phyloP scores from a whole-genome alignment of 768 basidiomycete species.

The Trametes cubensis region DNA sequence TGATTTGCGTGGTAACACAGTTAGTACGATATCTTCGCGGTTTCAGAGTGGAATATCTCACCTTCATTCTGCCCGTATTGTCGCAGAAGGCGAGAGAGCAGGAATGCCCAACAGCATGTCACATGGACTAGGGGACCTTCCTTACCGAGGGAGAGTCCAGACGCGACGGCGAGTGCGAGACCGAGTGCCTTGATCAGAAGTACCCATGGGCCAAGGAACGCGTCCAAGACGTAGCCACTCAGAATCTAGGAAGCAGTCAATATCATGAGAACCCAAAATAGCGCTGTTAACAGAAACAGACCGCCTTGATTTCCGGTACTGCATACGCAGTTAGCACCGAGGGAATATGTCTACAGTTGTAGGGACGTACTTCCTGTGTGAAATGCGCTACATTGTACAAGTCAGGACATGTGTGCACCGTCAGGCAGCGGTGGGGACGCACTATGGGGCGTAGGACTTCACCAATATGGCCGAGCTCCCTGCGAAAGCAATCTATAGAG shows the following conservation, averaged over 20 bases:
- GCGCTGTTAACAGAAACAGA: constrained; percentile 35
- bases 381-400: constrained; percentile 53
- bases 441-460: constrained; percentile 71
- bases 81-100: constrained; percentile 65
- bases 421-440: constrained; percentile 30
- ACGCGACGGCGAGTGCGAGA: constrained; percentile 81
- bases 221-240: constrained; percentile 83
- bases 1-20: constrained; percentile 28
- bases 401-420: neutral
- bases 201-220: constrained; percentile 85
- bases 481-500: constrained; percentile 57
- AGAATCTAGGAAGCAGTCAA: constrained; percentile 53
- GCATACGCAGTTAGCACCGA: constrained; percentile 1
- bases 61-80: constrained; percentile 82
- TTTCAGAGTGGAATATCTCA: constrained; percentile 27
- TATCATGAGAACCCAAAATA: neutral
- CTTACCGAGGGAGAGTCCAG: constrained; percentile 83
- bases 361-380: constrained; percentile 73
- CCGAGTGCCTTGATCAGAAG: constrained; percentile 84
- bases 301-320: constrained; percentile 84
- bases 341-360: neutral
- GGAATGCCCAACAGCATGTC: constrained; percentile 77
- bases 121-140: constrained; percentile 91
- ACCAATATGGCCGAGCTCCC: constrained; percentile 67
- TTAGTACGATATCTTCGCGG: too few species aligned